Evolutionary conservation across 495 filamentous ascomycete species (phyloP).

Genomic region (Aspergillus hancockii): DNA sequence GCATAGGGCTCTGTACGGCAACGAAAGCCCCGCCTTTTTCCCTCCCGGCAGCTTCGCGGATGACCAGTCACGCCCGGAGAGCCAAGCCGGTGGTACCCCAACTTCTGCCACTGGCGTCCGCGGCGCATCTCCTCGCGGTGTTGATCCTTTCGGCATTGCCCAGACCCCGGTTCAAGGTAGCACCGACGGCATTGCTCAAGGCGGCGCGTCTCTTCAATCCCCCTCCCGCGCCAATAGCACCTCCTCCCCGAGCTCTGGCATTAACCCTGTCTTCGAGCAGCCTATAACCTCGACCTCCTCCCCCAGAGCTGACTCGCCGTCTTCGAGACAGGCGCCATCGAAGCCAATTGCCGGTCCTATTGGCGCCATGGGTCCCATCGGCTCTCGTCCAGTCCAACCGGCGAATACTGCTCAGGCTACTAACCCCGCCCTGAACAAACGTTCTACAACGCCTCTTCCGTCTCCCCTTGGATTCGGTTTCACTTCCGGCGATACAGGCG

Average conservation of each 20-base stretch:
- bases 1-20: conserved; percentile 86
- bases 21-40: conserved; percentile 63
- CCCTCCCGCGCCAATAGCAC: conserved; percentile 85
- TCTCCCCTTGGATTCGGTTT: conserved; percentile 82
- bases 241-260: conserved; percentile 70
- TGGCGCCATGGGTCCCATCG: conserved; percentile 84
- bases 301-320: conserved; percentile 86
- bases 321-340: conserved; percentile 55
- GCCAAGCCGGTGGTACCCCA: conserved; percentile 57
- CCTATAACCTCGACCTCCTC: conserved; percentile 87
- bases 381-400: conserved; percentile 72
- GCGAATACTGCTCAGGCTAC: conserved; percentile 46
- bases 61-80: conserved; percentile 62
- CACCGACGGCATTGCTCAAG: conserved; percentile 42
- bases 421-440: conserved; percentile 76
- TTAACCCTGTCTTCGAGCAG: conserved; percentile 70
- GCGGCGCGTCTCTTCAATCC: conserved; percentile 54
- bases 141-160: conserved; percentile 61
- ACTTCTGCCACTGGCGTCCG: conserved; percentile 52
- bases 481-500: conserved; percentile 51
- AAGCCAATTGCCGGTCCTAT: conserved; percentile 57
- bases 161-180: conserved; percentile 39
- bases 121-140: conserved; percentile 61
- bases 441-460: conserved; percentile 84
- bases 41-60: conserved; percentile 61